Base-by-base conservation (phyloP, 176 grass and related monocot genomes). In the Bolboschoenus planiculmis region DNA sequence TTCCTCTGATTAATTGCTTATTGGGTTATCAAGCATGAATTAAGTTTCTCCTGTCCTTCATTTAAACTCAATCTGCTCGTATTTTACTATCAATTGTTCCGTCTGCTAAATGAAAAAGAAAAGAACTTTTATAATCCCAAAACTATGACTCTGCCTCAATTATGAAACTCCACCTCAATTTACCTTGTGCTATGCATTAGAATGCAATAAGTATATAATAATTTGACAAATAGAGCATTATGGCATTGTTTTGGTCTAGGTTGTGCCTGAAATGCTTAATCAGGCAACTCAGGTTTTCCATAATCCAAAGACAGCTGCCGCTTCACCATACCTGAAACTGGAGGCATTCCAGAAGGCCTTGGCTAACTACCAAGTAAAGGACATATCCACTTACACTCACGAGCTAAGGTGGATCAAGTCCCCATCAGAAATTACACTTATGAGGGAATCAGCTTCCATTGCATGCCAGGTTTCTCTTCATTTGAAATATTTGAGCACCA, bases 331-430 rank as follows among this genome's bases (percentile, higher is more conserved):
- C 85, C 86, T 65, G 76, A 85, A 93, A 58, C 66, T 93, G 79
- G 92, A 95, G 67, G 86, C 90, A 47, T 98, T 98, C 53, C 81
- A 21, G 34, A 90, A 54, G 81, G 90, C 92, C 86, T 87, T 83
- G 80, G 86, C 75, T 29, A 85, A 88, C 56, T 79, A 90, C 21
- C 88, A 88, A 91, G 86, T 93, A 43, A 90, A 93, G 85, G 96
- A 98, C 84, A 50, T 95, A 82, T 64, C 84, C 50, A 13, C 9
- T 35, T 98, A 88, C 82, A 98, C 90, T 42, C 88, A 95, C 75
- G 89, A 95, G 87, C 78, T 98, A 21, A 85, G 92, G 56, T 98
- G 96, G 96, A 75, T 93, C 64, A 98, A 98, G 55, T 95, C 95
- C 72, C 65, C 87, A 77, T 89, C 92, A 0, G 95, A 98, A 87